Conservation (phyloP, 352 stramenopile genomes). For the Pythium pyrilobum region DNA sequence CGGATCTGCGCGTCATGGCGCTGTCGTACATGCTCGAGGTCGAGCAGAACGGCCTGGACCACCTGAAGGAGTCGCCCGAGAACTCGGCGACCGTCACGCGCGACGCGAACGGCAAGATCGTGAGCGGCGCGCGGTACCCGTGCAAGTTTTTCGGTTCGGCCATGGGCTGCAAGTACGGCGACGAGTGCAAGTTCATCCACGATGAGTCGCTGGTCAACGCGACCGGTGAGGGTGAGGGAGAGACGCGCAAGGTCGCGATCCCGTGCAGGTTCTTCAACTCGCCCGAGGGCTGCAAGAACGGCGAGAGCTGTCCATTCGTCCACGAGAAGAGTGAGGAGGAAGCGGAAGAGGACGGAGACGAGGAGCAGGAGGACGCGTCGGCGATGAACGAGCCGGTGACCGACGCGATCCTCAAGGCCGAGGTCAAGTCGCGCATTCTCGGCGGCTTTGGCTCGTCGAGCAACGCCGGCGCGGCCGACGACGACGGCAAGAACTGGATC, state of each 20-base stretch:
- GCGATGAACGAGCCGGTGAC: slow-evolving; percentile 30
- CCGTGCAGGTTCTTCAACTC: slow-evolving; percentile 76
- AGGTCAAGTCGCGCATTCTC: slow-evolving; percentile 87
- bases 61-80: slow-evolving; percentile 70
- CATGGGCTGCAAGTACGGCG: slow-evolving; percentile 78
- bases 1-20: slow-evolving; percentile 85
- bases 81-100: slow-evolving; percentile 59
- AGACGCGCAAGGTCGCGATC: slow-evolving; percentile 59
- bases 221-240: slow-evolving; percentile 11
- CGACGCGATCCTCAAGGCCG: slow-evolving; percentile 61
- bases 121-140: slow-evolving; percentile 44
- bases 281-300: slow-evolving; percentile 63
- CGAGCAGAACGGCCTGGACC: slow-evolving; percentile 59
- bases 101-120: slow-evolving; percentile 60
- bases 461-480: slow-evolving; percentile 67
- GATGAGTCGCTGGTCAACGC: slow-evolving; percentile 29
- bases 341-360: slow-evolving; percentile 3
- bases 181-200: slow-evolving; percentile 80
- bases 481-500: slow-evolving; percentile 89
- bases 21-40: slow-evolving; percentile 83
- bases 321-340: slow-evolving; percentile 44
- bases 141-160: slow-evolving; percentile 79
- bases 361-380: slow-evolving; percentile 21
- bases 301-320: slow-evolving; percentile 64
- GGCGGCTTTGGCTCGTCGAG: slow-evolving; percentile 71